Percentiles rank a stretch among this genome's conserved stretches.
phyloP scores from a whole-genome alignment of 305 asterid species.

The Lippia alba region DNA sequence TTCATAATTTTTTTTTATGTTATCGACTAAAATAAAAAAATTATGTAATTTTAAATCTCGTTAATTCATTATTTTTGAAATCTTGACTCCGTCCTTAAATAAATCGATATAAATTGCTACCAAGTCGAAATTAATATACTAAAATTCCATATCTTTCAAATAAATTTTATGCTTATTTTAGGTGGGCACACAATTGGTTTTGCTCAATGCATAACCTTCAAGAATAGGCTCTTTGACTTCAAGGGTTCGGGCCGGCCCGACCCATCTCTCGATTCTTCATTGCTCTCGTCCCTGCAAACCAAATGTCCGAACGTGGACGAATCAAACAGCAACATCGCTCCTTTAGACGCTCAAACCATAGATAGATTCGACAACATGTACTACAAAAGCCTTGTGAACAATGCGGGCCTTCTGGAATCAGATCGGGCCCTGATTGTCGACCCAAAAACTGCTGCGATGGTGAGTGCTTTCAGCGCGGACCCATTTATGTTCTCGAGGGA shows the following conservation, averaged over 20 bases:
- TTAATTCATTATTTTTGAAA: no score
- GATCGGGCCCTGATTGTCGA: constrained; percentile 68
- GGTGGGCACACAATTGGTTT: constrained; percentile 70
- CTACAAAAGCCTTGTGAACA: constrained; percentile 55
- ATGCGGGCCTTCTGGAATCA: constrained; percentile 71
- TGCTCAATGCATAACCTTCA: constrained; percentile 73
- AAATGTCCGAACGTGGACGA: constrained; percentile 51
- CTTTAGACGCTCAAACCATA: constrained; percentile 40
- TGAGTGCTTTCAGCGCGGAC: constrained; percentile 49
- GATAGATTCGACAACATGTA: constrained; percentile 54
- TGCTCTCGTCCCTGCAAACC: constrained; percentile 45
- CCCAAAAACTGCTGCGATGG: constrained; percentile 65
- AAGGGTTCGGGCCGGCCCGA: constrained; percentile 58
- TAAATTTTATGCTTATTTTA: constrained; percentile 4
- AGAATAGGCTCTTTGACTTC: constrained; percentile 62
- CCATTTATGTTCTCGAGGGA: constrained; percentile 52
- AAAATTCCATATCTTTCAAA: no score
- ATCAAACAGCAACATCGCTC: constrained; percentile 34
- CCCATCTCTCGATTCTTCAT: constrained; percentile 52
- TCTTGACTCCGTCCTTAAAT: no score
- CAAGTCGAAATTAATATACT: no score
- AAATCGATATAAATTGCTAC: no score
- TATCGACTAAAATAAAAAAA: no score
- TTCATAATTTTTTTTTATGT: no score
- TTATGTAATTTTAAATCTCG: no score